phyloP scores from a whole-genome alignment of 2,329 filamentous ascomycete species.

The Diplodia intermedia region DNA sequence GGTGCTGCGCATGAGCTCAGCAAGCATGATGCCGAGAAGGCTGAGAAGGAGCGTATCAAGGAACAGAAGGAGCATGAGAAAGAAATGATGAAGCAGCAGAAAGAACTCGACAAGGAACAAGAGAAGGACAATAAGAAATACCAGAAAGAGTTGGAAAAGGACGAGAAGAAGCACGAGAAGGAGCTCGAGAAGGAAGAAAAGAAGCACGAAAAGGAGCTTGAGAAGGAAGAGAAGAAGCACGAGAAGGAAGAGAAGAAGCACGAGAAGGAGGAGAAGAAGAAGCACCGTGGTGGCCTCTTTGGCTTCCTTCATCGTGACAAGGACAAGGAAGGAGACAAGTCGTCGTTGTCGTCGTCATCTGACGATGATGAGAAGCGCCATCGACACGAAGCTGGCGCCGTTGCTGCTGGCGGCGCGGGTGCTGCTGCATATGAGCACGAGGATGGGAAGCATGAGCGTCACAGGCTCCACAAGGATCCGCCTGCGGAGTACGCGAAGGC shows the following conservation, averaged over 20 bases:
- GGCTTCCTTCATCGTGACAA: constrained; percentile 53
- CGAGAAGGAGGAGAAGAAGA: constrained; percentile 44
- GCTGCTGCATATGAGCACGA: constrained; percentile 37
- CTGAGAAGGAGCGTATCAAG: constrained; percentile 33
- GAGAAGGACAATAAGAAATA: constrained; percentile 38
- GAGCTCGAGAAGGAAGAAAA: constrained; percentile 35
- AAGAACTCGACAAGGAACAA: constrained; percentile 34
- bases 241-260: too few relatives aligned
- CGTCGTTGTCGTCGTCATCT: too few relatives aligned
- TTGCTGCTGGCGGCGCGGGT: constrained; percentile 36
- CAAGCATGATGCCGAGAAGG: constrained; percentile 41
- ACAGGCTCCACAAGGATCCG: constrained; percentile 53
- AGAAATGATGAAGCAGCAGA: constrained; percentile 31
- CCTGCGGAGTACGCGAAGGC: constrained; percentile 40
- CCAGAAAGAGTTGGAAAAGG: constrained; percentile 35
- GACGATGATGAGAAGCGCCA: constrained; percentile 32
- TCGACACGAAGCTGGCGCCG: constrained; percentile 39
- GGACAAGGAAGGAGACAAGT: constrained; percentile 40
- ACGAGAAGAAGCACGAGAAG: constrained; percentile 33
- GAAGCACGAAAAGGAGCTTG: constrained; percentile 34
- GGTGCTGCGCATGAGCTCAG: constrained; percentile 42
- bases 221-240: constrained; percentile 34
- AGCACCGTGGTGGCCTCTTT: constrained; percentile 44
- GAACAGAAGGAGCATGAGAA: constrained; percentile 38
- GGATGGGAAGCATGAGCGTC: constrained; percentile 42